phyloP scores from a whole-genome alignment of 208 protist genomes.

The Trichomonas tenax region DNA sequence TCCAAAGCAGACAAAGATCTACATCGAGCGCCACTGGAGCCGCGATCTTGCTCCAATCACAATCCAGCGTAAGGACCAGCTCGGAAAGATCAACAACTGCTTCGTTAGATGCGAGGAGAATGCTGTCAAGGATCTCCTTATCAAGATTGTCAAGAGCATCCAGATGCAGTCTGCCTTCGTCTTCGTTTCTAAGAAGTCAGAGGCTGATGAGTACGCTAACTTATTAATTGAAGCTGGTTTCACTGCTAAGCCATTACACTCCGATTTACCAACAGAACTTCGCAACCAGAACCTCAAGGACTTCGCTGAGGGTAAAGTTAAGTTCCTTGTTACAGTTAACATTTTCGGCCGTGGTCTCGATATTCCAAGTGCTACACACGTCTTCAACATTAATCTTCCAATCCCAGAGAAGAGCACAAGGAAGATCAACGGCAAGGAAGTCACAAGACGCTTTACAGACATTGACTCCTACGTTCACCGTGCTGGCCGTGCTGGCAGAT shows the following conservation, averaged over 20 bases:
- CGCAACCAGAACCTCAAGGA: constrained; percentile 88
- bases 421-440: background rate
- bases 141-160: background rate
- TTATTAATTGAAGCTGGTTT: background rate
- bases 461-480: constrained; percentile 50
- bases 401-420: constrained; percentile 52
- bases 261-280: constrained; percentile 85
- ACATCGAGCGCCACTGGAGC: background rate
- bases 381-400: constrained; percentile 82
- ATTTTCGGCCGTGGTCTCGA: constrained; percentile 59
- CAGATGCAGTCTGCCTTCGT: background rate
- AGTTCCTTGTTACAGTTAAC: constrained; percentile 97
- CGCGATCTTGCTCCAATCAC: background rate
- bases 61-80: background rate
- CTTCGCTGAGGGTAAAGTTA: constrained; percentile 76
- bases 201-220: background rate
- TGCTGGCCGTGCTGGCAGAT: constrained; percentile 83
- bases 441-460: background rate
- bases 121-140: background rate
- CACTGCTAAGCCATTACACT: constrained; percentile 19
- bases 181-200: background rate
- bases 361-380: constrained; percentile 80
- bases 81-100: background rate
- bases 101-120: background rate
- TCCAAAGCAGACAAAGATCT: background rate